These are phyloP conservation scores for Lumnitzera racemosa DNA, from an alignment of 345 rosid genomes.

Conservation along the genomic window DNA sequence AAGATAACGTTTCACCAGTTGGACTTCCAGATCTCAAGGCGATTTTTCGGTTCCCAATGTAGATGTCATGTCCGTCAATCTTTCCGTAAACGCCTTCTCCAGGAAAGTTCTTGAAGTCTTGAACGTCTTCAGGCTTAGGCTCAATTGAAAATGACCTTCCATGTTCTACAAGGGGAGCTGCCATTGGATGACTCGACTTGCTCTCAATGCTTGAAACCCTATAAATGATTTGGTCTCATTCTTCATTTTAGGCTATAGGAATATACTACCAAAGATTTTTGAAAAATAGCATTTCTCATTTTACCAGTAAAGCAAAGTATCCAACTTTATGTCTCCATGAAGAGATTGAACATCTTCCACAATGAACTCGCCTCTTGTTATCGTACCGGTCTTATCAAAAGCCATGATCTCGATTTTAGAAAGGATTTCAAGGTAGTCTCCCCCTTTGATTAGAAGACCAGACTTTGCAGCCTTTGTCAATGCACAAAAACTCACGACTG, in stretches of 20 bases:
- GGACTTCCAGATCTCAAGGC: slow-evolving; percentile 51
- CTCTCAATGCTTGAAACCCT: slow-evolving; percentile 94
- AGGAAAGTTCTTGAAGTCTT: slow-evolving; percentile 61
- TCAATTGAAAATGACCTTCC: slow-evolving; percentile 48
- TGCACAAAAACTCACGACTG: slow-evolving; percentile 86
- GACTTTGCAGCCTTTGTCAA: slow-evolving; percentile 76
- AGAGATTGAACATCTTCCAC: slow-evolving; percentile 56
- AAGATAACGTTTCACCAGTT: slow-evolving; percentile 31
- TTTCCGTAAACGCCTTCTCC: slow-evolving; percentile 87
- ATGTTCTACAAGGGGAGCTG: slow-evolving; percentile 59
- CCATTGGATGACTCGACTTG: slow-evolving; percentile 94
- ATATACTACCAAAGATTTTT: no score
- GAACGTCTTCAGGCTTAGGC: slow-evolving; percentile 67
- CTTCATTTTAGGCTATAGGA: no score
- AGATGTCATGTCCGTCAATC: slow-evolving; percentile 55
- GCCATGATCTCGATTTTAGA: slow-evolving; percentile 64
- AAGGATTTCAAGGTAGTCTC: slow-evolving; percentile 66
- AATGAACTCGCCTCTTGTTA: slow-evolving; percentile 84
- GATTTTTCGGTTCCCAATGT: slow-evolving; percentile 68
- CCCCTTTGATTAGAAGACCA: slow-evolving; percentile 86
- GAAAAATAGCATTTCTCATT: not conserved
- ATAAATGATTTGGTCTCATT: not conserved
- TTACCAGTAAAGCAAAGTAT: slow-evolving; percentile 66
- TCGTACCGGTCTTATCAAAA: slow-evolving; percentile 91
- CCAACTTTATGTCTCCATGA: slow-evolving; percentile 23